phyloP scores from a whole-genome alignment of 768 basidiomycete species.

The Boletus pseudo-olivaceus region DNA sequence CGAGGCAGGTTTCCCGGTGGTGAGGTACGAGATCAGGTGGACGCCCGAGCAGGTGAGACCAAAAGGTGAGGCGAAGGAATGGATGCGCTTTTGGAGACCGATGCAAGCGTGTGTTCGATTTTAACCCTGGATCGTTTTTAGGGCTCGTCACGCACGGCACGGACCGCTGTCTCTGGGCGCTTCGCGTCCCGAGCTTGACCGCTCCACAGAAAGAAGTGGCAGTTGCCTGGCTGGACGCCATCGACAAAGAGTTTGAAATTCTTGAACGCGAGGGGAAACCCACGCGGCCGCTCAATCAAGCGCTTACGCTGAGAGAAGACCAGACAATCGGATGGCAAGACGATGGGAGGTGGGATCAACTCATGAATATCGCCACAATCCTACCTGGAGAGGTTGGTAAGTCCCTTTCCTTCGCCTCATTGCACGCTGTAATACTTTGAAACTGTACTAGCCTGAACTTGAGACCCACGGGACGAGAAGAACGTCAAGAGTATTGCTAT shows the following conservation, averaged over 20 bases:
- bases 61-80: slow-evolving; percentile 38
- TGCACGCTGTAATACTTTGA: background rate
- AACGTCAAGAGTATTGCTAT: background rate
- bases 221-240: slow-evolving; percentile 50
- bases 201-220: slow-evolving; percentile 46
- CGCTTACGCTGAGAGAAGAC: slow-evolving; percentile 52
- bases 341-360: slow-evolving; percentile 52
- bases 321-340: slow-evolving; percentile 50
- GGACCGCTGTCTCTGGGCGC: slow-evolving; percentile 61
- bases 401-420: background rate
- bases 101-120: background rate
- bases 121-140: slow-evolving; percentile 20
- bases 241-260: slow-evolving; percentile 42
- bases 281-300: slow-evolving; percentile 33
- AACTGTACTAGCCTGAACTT: background rate
- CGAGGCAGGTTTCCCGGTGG: slow-evolving; percentile 53
- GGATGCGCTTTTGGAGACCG: background rate
- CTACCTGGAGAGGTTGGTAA: slow-evolving; percentile 24
- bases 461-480: background rate
- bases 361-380: slow-evolving; percentile 39
- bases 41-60: slow-evolving; percentile 57
- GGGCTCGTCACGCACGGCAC: slow-evolving; percentile 71
- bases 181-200: slow-evolving; percentile 49
- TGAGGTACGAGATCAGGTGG: slow-evolving; percentile 70
- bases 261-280: slow-evolving; percentile 36